Base-by-base conservation (phyloP, 2,329 filamentous ascomycete genomes). In the Metarhizium rileyi region DNA sequence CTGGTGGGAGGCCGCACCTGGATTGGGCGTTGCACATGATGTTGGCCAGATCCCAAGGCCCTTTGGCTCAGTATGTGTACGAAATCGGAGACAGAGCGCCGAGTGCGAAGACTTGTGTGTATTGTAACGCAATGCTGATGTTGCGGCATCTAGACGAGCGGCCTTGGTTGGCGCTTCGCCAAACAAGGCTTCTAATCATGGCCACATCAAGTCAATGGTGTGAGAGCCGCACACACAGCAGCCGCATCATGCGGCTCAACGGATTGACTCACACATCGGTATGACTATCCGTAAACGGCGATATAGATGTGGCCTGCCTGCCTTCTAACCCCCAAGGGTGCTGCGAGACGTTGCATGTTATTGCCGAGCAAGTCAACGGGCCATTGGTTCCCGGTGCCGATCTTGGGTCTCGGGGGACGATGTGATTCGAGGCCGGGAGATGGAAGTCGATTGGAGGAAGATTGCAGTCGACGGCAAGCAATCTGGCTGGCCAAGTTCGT, bases 21-120 rank as follows among this genome's bases (percentile, higher is more conserved):
- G 14, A n/a, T n/a, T n/a, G n/a, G n/a, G n/a, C n/a, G n/a, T 22
- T 28, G 44, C 28, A 38, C 44, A 47, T 38, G 44, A 33, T 23
- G 48, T 47, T 53, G 49, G 49, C 49, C 49, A 47, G 23, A 33
- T 33, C 3, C 9, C 35, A 25, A 18, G 25, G 18, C 33, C 42
- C 26, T 12, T 22, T 33, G 48, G n/a, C n/a, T 25, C 26, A 28
- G 27, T 28, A 12, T 28, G 27, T 28, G 27, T 12, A 28, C 20
- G 18, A 12, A 20, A 36, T 3, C 23, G 30, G n/a, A 36, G 6
- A 18, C 12, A 16, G 16, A 6, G 33, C 6, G 27, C 8, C 27
- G 27, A 28, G 27, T 7, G 3, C 8, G 8, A 28, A 8, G 27
- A 7, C 12, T 28, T 9, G 27, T 9, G 27, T 12, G 8, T 12